A percentile compares a stretch with the other conserved stretches of the same genome.
These are phyloP conservation scores for Apiotrichum akiyoshidainum DNA, from an alignment of 1,284 basidiomycete genomes.

Conservation along the genomic window DNA sequence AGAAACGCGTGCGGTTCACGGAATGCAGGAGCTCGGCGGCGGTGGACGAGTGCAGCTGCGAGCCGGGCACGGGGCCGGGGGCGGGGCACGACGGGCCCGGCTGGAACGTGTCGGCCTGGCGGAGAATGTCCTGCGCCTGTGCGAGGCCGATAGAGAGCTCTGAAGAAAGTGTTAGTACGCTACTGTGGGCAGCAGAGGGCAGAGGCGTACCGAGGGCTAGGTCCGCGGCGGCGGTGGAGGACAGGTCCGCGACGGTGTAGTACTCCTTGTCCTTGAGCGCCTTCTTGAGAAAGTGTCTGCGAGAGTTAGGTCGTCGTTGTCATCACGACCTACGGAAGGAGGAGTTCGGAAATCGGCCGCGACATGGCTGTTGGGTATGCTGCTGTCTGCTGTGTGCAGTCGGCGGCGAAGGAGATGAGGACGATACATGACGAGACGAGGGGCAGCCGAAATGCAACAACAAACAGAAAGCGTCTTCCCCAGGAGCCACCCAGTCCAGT, in stretches of 20 bases:
- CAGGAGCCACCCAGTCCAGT: too few species aligned
- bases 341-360: slow-evolving; percentile 13
- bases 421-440: too few species aligned
- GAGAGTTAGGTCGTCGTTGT: neutral
- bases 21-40: slow-evolving; percentile 31
- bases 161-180: slow-evolving; percentile 10
- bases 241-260: slow-evolving; percentile 30
- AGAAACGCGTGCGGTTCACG: slow-evolving; percentile 23
- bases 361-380: neutral
- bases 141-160: slow-evolving; percentile 33
- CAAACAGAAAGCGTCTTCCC: too few species aligned
- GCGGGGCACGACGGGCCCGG: slow-evolving; percentile 7
- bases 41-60: slow-evolving; percentile 21
- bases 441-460: too few species aligned
- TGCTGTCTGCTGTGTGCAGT: too few species aligned
- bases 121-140: slow-evolving; percentile 35
- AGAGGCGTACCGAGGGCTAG: slow-evolving; percentile 31
- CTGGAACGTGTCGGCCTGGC: slow-evolving; percentile 22
- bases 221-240: slow-evolving; percentile 22
- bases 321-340: slow-evolving; percentile 19
- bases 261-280: slow-evolving; percentile 43
- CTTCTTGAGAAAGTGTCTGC: slow-evolving; percentile 31
- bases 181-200: neutral
- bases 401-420: too few species aligned
- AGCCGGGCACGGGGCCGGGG: neutral